Evolutionary conservation across 169 alveolate genomes (phyloP).

Genomic region (Plasmodium yoelii): DNA sequence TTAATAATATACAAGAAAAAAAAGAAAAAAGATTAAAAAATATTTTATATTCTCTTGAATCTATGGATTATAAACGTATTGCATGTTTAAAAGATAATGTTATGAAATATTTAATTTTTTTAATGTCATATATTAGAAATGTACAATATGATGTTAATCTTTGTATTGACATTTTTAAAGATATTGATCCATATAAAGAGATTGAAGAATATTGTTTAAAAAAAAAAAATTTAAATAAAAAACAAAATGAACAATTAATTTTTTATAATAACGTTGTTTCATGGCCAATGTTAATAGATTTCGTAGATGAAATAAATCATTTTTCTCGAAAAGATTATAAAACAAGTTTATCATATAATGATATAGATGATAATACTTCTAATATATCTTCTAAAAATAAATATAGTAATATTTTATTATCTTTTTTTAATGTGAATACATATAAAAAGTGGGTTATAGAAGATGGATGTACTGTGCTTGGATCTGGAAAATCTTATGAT

Average conservation of each 20-base stretch:
- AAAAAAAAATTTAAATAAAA: conserved; percentile 1
- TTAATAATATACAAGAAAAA: conserved; percentile 37
- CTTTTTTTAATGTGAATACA: conserved; percentile 33
- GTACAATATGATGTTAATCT: conserved; percentile 52
- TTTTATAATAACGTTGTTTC: conserved; percentile 58
- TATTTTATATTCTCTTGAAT: conserved; percentile 54
- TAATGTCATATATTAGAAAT: conserved; percentile 59
- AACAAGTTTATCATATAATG: neutral
- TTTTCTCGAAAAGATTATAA: neutral
- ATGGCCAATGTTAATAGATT: conserved; percentile 72
- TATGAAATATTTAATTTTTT: conserved; percentile 70
- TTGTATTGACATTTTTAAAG: conserved; percentile 57
- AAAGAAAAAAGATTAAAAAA: conserved; percentile 65
- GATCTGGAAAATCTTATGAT: too few relatives aligned
- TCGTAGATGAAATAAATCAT: conserved; percentile 19
- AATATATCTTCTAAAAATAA: conserved; percentile 1
- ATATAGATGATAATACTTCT: neutral
- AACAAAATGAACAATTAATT: conserved; percentile 9
- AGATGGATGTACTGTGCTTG: neutral
- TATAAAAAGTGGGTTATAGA: conserved; percentile 20
- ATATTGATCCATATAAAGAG: conserved; percentile 33
- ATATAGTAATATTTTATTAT: conserved; percentile 13
- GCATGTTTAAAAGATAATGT: conserved; percentile 59
- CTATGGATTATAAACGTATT: conserved; percentile 63
- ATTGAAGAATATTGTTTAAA: conserved; percentile 43